Evolutionary conservation across 495 filamentous ascomycete species (phyloP), one percentile per base, ranked within the genome.

Genomic region (Venustampulla echinocandica): DNA sequence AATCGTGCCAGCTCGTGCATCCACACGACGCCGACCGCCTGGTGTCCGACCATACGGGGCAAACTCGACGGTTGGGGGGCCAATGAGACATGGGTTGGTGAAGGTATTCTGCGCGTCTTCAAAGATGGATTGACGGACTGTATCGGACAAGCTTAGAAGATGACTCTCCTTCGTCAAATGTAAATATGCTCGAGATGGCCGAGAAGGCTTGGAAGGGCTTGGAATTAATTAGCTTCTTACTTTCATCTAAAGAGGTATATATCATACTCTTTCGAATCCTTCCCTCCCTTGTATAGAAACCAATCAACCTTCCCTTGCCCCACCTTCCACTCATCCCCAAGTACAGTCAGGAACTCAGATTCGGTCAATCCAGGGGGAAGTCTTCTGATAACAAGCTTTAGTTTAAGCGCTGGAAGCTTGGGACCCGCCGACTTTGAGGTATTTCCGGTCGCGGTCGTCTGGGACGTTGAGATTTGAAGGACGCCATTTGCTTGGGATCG

Each of bases 1-100:
- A 47, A 98, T 96, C 4, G 87, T 93, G 34, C 93, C 92, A 61
- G 94, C 86, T 2, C 90, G 81, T 47, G 76, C 76, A 70, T 98
- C 92, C 37, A 77, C 75, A 18, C 87, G 80, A 28, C 71, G 70
- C 55, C 74, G 81, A 49, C 81, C 84, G 5, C 71, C 70, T 13
- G 93, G 87, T 0, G 83, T 74, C 53, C 87, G 85, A 41, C 85
- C 82, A 62, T 88, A 92, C 2, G 84, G 77, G 19, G 92, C 77
- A 57, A 86, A 84, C 57, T 96, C 90, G 11, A 95, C 67, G 9
- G 73, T 69, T 0, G 89, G 89, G 13, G 83, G 85, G 0, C 80
- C 82, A 21, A 88, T 61, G 5, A 90, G 75, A 13, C 78, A 75
- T 2, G 79, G 60, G 50, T 84, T 84, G 48, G 71, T 83, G 41